These are phyloP conservation scores for Pseudophaeomoniella oleicola DNA, from an alignment of 2,329 filamentous ascomycete species.

Conservation along the genomic window DNA sequence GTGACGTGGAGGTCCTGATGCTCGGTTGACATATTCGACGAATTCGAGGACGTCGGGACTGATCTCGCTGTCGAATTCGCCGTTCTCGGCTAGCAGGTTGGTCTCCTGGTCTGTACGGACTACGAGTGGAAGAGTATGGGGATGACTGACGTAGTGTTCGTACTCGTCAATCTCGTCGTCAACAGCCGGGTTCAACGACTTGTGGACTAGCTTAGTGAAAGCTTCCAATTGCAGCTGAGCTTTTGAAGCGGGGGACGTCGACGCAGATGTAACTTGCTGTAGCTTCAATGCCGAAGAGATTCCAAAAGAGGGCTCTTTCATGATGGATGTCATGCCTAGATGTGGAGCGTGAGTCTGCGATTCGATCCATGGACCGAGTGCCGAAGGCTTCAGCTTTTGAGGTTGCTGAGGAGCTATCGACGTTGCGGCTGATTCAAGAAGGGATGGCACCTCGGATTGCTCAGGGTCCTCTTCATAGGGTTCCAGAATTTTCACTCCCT, in stretches of 20 bases:
- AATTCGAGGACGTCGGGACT: conserved; percentile 44
- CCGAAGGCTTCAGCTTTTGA: conserved; percentile 15
- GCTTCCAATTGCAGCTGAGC: conserved; percentile 65
- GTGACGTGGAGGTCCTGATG: not conserved
- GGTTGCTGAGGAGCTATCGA: conserved; percentile 5
- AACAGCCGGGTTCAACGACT: conserved; percentile 75
- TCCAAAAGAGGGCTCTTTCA: conserved; percentile 35
- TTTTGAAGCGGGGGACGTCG: conserved; percentile 63
- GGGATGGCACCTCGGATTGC: conserved; percentile 21
- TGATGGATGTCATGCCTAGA: conserved; percentile 31
- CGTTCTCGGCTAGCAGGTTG: not conserved
- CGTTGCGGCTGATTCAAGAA: conserved; percentile 5
- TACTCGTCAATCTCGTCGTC: conserved; percentile 72
- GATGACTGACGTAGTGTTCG: conserved; percentile 73
- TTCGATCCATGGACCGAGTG: conserved; percentile 15
- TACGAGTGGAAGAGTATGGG: conserved; percentile 67
- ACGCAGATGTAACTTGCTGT: conserved; percentile 33
- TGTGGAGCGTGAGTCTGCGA: conserved; percentile 18
- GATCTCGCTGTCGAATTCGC: conserved; percentile 13
- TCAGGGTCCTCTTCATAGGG: conserved; percentile 34
- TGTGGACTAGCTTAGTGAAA: conserved; percentile 60
- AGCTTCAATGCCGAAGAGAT: conserved; percentile 7
- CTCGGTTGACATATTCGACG: conserved; percentile 61
- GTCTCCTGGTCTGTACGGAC: conserved; percentile 22
- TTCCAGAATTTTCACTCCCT: conserved; percentile 56